A percentile compares a stretch with the other conserved stretches of the same genome.
These are phyloP conservation scores for Rutstroemia sp. DNA, from an alignment of 2,329 filamentous ascomycete genomes.

Conservation along the genomic window DNA sequence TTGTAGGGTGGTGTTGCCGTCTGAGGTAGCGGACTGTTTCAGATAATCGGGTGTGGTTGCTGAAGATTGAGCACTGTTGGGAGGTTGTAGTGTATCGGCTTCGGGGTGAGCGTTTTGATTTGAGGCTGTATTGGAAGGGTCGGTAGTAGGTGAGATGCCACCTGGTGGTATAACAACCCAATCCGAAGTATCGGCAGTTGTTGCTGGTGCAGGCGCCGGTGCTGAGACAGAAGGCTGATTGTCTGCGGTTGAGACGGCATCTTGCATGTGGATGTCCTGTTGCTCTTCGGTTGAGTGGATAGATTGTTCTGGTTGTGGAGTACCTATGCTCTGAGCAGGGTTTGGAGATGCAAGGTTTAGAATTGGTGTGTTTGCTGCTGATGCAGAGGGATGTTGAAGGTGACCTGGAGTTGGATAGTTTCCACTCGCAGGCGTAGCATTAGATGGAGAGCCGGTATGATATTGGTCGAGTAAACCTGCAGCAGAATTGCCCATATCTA, in stretches of 20 bases:
- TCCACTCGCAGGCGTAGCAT: conserved; percentile 49
- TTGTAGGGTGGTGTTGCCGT: conserved; percentile 2
- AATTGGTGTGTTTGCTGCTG: conserved; percentile 49
- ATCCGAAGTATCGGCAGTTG: conserved; percentile 49
- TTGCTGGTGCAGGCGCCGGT: conserved; percentile 19
- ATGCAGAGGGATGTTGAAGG: conserved; percentile 51
- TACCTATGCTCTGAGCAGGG: conserved; percentile 22
- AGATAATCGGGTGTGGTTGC: background rate
- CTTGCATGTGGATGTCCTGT: conserved; percentile 14
- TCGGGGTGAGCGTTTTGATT: background rate
- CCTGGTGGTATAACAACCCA: conserved; percentile 71
- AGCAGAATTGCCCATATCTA: conserved; percentile 38
- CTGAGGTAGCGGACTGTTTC: background rate
- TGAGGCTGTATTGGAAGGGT: background rate
- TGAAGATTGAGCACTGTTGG: background rate
- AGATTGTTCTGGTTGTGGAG: conserved; percentile 18
- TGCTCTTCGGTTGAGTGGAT: conserved; percentile 6
- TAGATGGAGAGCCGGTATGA: conserved; percentile 52
- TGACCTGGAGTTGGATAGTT: conserved; percentile 51
- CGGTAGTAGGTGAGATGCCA: conserved; percentile 35
- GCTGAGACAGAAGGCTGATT: conserved; percentile 11
- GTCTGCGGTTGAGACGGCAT: conserved; percentile 3
- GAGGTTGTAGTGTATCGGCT: background rate
- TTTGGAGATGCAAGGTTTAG: conserved; percentile 38
- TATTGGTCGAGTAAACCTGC: conserved; percentile 62